Evolutionary conservation across 192 early-diverging fungal genomes (phyloP), one percentile per base, ranked within the genome.

Genomic region (Backusella luteola): DNA sequence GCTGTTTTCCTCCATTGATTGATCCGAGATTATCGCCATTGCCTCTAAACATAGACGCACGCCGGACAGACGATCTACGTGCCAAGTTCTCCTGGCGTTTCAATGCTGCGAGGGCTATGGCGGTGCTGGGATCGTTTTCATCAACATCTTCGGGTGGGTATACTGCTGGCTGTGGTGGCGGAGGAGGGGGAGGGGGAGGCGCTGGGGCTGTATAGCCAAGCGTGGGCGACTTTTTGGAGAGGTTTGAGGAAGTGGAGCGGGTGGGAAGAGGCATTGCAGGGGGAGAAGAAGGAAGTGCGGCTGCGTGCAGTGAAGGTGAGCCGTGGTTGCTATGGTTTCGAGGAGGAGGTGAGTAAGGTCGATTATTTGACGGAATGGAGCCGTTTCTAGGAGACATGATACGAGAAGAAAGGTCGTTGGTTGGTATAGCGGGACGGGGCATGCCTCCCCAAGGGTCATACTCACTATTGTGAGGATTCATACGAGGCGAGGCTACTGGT

Each of bases 11-110:
- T 0, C 36, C 63, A 39, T 42, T 39, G 0, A 19, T 23, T 9
- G 26, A 35, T 34, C 71, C 71, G 11, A 23, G 21, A 39, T 36
- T 46, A 21, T 71, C 70, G 6, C 42, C 42, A 34, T 71, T 71
- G 29, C 35, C 67, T 6, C 78, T 32, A 44, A 70, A 79, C 78
- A 79, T 79, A 26, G 78, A 79, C 34, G 82, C 76, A 17, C 82
- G 46, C 23, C 82, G 72, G 4, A 84, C 82, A 46, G 82, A 80
- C 12, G 82, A 84, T 15, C 79, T 46, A 12, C 82, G 41, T 32
- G 82, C 82, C 17, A 84, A 67, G n/a, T 84, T 84, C 38, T 84
- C 79, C 49, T 84, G 76, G 7, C 71, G 67, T 49, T 84, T 84
- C 46, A 84, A 66, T 29, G 78, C 79, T 29, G 79, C 82, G 5